Evolutionary conservation across 2,329 filamentous ascomycete genomes (phyloP).

Genomic region (Ceratocystis eucalypticola): DNA sequence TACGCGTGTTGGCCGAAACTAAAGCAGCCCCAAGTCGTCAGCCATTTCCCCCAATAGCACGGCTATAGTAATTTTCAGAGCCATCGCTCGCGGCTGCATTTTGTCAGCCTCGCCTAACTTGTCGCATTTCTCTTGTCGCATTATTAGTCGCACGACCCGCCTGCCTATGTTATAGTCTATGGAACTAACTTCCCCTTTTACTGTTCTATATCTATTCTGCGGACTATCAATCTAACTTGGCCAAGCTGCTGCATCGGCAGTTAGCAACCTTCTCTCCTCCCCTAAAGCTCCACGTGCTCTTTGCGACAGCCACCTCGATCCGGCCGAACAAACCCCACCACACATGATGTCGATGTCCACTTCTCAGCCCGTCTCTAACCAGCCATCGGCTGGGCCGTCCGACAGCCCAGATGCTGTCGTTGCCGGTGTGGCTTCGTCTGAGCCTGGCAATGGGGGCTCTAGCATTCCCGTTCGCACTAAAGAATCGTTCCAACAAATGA

Average conservation of each 20-base stretch:
- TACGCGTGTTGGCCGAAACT: constrained; percentile 14
- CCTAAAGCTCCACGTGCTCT: constrained; percentile 19
- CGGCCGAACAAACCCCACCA: constrained; percentile 8
- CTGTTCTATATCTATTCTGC: background rate
- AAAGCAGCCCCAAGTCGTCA: background rate
- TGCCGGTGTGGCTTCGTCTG: constrained; percentile 17
- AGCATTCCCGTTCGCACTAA: constrained; percentile 37
- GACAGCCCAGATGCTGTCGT: constrained; percentile 23
- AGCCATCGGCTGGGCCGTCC: background rate
- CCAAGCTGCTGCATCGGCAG: background rate
- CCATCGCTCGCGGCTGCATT: constrained; percentile 10
- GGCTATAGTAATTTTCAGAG: constrained; percentile 8
- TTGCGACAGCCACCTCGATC: constrained; percentile 22
- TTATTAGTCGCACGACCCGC: constrained; percentile 31
- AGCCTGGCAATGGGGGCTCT: constrained; percentile 24
- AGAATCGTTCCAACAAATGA: constrained; percentile 40
- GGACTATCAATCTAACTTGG: background rate
- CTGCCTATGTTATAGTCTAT: constrained; percentile 24
- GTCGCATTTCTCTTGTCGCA: constrained; percentile 22
- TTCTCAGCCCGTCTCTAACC: constrained; percentile 3
- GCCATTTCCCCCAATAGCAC: background rate
- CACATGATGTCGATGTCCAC: constrained; percentile 12
- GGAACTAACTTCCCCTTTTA: background rate
- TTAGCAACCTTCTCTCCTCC: background rate
- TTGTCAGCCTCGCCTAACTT: constrained; percentile 15